Conservation (phyloP, 805 yeast species). For the Candida multigemmis region DNA sequence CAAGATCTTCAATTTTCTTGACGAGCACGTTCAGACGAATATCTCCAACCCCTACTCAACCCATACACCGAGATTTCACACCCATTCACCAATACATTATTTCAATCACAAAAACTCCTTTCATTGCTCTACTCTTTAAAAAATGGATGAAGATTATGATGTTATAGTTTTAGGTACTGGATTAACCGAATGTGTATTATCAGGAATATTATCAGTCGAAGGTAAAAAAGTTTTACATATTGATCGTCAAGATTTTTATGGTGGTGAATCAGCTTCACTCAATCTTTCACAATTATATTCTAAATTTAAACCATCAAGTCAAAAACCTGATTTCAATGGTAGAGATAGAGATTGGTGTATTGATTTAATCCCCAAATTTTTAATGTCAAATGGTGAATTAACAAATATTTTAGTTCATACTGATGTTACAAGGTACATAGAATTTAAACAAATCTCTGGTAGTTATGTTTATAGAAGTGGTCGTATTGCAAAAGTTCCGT, state of each 20-base stretch:
- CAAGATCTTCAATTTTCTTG: too few species aligned
- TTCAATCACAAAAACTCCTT: too few species aligned
- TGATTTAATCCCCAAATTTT: slow-evolving; percentile 90
- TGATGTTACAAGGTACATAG: slow-evolving; percentile 90
- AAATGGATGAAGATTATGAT: slow-evolving; percentile 94
- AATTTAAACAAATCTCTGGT: slow-evolving; percentile 94
- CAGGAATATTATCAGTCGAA: slow-evolving; percentile 92
- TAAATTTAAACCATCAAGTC: slow-evolving; percentile 75
- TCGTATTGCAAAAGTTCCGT: slow-evolving; percentile 88
- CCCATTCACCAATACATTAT: too few species aligned
- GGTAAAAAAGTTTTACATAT: slow-evolving; percentile 96
- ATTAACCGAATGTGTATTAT: slow-evolving; percentile 91
- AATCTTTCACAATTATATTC: slow-evolving; percentile 60
- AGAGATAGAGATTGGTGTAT: slow-evolving; percentile 97
- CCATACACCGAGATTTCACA: too few species aligned
- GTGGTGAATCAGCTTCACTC: slow-evolving; percentile 86
- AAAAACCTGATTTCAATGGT: slow-evolving; percentile 66
- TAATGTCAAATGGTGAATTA: slow-evolving; percentile 96
- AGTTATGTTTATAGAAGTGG: slow-evolving; percentile 89
- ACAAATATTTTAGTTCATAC: slow-evolving; percentile 94
- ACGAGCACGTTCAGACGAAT: too few species aligned
- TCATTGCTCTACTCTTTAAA: too few species aligned
- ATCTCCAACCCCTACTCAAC: too few species aligned
- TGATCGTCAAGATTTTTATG: slow-evolving; percentile 93
- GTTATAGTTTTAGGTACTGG: slow-evolving; percentile 94